A percentile compares a stretch with the other conserved stretches of the same genome.
Evolutionary conservation across 2,329 filamentous ascomycete genomes (phyloP).

Genomic region (Trichoderma sp.): DNA sequence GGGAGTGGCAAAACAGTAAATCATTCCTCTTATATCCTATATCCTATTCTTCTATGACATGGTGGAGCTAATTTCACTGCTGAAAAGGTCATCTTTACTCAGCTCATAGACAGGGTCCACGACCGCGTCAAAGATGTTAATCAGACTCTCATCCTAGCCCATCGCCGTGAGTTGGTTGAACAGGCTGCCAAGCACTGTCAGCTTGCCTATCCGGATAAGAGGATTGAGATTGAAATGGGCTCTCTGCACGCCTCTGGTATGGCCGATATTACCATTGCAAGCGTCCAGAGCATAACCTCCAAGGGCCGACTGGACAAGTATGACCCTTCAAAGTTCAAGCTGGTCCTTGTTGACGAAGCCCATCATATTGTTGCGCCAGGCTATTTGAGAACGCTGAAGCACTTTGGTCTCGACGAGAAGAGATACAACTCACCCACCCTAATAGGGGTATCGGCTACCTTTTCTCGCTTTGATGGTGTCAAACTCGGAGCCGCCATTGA

Average conservation of each 20-base stretch:
- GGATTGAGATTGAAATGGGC: slow-evolving; percentile 90
- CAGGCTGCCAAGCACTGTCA: slow-evolving; percentile 86
- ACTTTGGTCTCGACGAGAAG: slow-evolving; percentile 68
- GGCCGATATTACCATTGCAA: slow-evolving; percentile 92
- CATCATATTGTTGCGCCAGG: slow-evolving; percentile 89
- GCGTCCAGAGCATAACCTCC: slow-evolving; percentile 79
- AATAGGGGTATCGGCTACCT: slow-evolving; percentile 84
- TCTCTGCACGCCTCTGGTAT: slow-evolving; percentile 69
- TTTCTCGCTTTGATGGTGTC: slow-evolving; percentile 77
- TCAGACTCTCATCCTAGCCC: slow-evolving; percentile 86
- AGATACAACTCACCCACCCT: slow-evolving; percentile 56
- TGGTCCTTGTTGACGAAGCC: slow-evolving; percentile 91
- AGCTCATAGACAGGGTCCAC: slow-evolving; percentile 77
- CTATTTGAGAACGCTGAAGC: slow-evolving; percentile 71
- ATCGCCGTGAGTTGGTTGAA: slow-evolving; percentile 89
- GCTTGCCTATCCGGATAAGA: slow-evolving; percentile 74
- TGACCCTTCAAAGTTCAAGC: slow-evolving; percentile 75
- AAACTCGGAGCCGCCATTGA: slow-evolving; percentile 82
- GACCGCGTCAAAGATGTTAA: slow-evolving; percentile 51
- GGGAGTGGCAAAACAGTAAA: slow-evolving; percentile 82
- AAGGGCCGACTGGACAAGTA: slow-evolving; percentile 78
- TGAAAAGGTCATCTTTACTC: slow-evolving; percentile 86
- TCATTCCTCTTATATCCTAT: not conserved
- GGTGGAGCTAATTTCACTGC: not conserved
- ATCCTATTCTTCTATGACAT: not conserved